Evolutionary conservation across 176 grass and related monocot species (phyloP).

Genomic region (Dactylis glomerata): DNA sequence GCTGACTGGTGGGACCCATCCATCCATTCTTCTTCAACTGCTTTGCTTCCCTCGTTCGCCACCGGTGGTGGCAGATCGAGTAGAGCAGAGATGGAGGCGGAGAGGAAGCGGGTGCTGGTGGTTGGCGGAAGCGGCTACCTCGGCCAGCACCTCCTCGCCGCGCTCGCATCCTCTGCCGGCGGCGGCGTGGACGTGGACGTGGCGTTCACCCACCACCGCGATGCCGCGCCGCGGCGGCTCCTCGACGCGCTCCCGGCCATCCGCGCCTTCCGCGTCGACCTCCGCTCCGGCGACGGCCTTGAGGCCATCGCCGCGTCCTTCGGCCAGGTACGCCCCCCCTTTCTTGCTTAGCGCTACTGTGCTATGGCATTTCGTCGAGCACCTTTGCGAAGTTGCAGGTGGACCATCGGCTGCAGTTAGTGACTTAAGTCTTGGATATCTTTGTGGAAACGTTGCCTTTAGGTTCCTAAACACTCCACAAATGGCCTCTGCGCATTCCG

Average conservation of each 20-base stretch:
- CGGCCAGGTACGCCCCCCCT: slow-evolving; percentile 50
- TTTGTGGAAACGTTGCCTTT: neutral
- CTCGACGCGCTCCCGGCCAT: slow-evolving; percentile 54
- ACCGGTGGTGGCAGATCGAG: neutral
- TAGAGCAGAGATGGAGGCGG: neutral
- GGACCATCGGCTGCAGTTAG: neutral
- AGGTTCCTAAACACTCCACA: too few relatives aligned
- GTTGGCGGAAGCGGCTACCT: slow-evolving; percentile 86
- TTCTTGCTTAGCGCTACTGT: too few relatives aligned
- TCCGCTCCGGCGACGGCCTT: slow-evolving; percentile 62
- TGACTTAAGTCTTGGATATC: neutral
- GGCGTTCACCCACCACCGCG: slow-evolving; percentile 78
- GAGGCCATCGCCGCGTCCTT: slow-evolving; percentile 47
- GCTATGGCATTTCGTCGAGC: neutral
- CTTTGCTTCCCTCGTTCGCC: neutral
- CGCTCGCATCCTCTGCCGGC: slow-evolving; percentile 11
- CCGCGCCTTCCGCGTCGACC: slow-evolving; percentile 61
- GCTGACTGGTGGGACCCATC: neutral
- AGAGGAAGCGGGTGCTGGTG: slow-evolving; percentile 59
- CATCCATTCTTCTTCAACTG: neutral
- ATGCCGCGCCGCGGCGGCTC: slow-evolving; percentile 50
- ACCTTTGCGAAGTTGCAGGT: neutral
- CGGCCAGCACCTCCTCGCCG: slow-evolving; percentile 83
- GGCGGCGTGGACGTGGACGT: slow-evolving; percentile 21
- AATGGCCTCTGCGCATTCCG: too few relatives aligned